Evolutionary conservation across 108 stramenopile species (phyloP), one percentile per base, ranked within the genome.

Genomic region (Chaetoceros muelleri): DNA sequence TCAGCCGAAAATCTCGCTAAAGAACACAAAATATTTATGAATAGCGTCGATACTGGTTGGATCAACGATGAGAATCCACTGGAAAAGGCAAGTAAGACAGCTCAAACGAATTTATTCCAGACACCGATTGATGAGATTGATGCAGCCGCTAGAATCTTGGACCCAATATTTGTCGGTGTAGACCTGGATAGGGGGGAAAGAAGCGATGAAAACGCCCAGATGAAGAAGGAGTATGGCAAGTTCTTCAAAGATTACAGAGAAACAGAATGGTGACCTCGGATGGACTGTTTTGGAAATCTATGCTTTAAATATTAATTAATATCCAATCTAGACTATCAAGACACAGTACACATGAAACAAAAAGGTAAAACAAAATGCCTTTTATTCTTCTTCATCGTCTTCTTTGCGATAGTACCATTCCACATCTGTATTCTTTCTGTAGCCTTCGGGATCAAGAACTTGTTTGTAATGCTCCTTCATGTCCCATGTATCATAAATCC

Each of bases 51-150:
- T 60, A 95, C 94, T 2, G 94, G 94, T 24, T 94, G 93, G 93
- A 89, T 94, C 57, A 94, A 94, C 61, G 86, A 87, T 60, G 93
- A 94, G 70, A 89, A 92, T 73, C 94, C 94, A 28, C 47, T 85
- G 60, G 86, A 84, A 30, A 66, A 65, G 59, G 94, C 94, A 1
- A 69, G 66, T 25, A 84, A 84, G 46, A 90, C 71, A 27, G 90
- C 84, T 2, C 58, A 76, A 62, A 73, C 57, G 2, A 90, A 95
- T 68, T 61, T 68, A 25, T 95, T 95, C 63, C 88, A 90, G 66
- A 95, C 94, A 1, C 94, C 94, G 1, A 88, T 95, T 57, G 94
- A 95, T 63, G 94, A 95, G 64, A 59, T 92, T 40, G 94, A 95
- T 67, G 94, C 94, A 2, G 94, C 94, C 13, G 84, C 90, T 16